Conservation (phyloP, 2,329 filamentous ascomycete genomes). For the Ascochyta lentis region DNA sequence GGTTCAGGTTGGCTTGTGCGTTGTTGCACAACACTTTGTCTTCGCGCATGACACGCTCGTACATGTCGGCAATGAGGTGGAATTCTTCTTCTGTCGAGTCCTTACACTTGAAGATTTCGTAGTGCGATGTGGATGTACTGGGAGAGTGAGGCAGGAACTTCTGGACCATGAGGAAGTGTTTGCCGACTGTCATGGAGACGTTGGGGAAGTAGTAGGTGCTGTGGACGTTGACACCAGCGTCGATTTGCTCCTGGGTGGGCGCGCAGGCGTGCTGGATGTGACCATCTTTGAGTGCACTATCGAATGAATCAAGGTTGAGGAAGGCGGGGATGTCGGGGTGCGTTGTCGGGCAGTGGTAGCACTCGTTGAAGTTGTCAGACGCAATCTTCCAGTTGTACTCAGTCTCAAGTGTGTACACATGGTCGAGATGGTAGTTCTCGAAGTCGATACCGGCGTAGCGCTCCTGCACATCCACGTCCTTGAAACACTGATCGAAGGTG, state of each 20-base stretch:
- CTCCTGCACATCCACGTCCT: slow-evolving; percentile 31
- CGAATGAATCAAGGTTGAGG: slow-evolving; percentile 62
- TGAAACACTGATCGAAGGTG: slow-evolving; percentile 20
- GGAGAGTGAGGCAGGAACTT: slow-evolving; percentile 63
- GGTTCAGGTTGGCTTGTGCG: slow-evolving; percentile 65
- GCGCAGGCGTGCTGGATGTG: slow-evolving; percentile 37
- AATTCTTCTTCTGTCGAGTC: slow-evolving; percentile 64
- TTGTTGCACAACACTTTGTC: slow-evolving; percentile 67
- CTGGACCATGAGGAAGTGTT: slow-evolving; percentile 67
- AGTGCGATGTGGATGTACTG: slow-evolving; percentile 60
- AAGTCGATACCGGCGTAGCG: slow-evolving; percentile 29
- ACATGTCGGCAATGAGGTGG: slow-evolving; percentile 62
- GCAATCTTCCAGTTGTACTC: slow-evolving; percentile 39
- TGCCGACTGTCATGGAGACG: slow-evolving; percentile 28
- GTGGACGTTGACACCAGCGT: slow-evolving; percentile 27
- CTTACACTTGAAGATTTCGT: slow-evolving; percentile 68
- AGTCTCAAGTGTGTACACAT: slow-evolving; percentile 34
- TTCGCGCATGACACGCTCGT: slow-evolving; percentile 68
- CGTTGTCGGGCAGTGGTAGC: slow-evolving; percentile 66
- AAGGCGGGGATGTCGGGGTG: slow-evolving; percentile 65
- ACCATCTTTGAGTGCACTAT: slow-evolving; percentile 28
- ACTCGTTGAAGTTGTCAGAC: slow-evolving; percentile 69
- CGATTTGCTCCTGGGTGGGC: slow-evolving; percentile 27
- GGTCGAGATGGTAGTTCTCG: slow-evolving; percentile 30
- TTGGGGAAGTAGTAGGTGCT: slow-evolving; percentile 40